Conservation (phyloP, 805 yeast genomes). For the Metschnikowia aberdeeniae region DNA sequence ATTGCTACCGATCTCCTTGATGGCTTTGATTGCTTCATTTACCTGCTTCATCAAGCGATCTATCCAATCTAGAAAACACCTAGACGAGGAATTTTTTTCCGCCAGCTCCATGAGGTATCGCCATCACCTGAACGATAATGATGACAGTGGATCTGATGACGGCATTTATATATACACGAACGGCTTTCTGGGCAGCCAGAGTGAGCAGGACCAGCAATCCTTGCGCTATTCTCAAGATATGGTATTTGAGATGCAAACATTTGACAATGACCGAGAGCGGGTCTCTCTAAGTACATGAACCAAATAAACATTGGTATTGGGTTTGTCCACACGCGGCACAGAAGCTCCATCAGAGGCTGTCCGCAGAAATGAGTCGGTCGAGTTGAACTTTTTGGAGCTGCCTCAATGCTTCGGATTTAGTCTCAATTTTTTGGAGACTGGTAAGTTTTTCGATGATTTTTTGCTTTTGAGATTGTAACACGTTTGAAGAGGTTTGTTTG, state of each 20-base stretch:
- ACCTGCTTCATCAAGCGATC: conserved; percentile 72
- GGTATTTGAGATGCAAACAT: conserved; percentile 1
- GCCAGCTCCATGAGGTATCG: conserved; percentile 10
- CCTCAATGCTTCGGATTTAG: conserved; percentile 9
- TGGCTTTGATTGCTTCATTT: conserved; percentile 60
- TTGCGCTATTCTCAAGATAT: not conserved
- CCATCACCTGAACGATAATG: conserved; percentile 9
- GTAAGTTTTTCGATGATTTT: conserved; percentile 20
- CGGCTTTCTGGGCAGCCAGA: conserved; percentile 30
- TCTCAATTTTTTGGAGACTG: conserved; percentile 11
- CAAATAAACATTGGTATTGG: not conserved
- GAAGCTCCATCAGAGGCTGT: not conserved
- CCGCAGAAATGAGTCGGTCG: not conserved
- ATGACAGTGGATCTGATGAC: conserved; percentile 38
- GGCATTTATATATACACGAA: conserved; percentile 42
- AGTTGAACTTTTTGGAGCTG: conserved; percentile 23
- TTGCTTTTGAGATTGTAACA: conserved; percentile 13
- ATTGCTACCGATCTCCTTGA: conserved; percentile 60
- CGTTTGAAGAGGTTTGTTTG: conserved; percentile 5
- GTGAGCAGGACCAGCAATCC: conserved; percentile 5
- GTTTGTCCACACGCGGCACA: not conserved
- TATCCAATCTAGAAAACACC: conserved; percentile 46
- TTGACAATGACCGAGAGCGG: not conserved
- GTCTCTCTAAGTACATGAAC: not conserved
- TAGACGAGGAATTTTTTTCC: conserved; percentile 23